Percentiles rank a stretch among this genome's conserved stretches.
Evolutionary conservation across 2,329 filamentous ascomycete species (phyloP).

Genomic region (Myotisia sp.): DNA sequence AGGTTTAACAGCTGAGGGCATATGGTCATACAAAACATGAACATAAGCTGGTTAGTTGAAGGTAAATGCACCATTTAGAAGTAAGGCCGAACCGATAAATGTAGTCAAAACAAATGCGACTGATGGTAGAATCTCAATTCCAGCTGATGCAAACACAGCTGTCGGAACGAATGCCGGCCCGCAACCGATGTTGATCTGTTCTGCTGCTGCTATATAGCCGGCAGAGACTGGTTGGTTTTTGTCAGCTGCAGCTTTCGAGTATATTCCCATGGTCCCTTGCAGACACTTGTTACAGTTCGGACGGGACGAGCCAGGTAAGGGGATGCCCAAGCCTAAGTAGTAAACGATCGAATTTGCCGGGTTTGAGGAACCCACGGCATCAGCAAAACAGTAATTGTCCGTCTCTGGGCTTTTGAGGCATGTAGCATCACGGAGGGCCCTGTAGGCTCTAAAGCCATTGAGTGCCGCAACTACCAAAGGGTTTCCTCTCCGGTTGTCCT

Average conservation of each 20-base stretch:
- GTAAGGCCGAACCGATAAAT: too few relatives aligned
- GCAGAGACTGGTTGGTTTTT: constrained; percentile 49
- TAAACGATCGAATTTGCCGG: constrained; percentile 65
- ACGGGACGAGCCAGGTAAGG: constrained; percentile 50
- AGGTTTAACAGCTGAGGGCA: too few relatives aligned
- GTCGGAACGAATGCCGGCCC: constrained; percentile 38
- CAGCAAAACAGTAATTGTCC: constrained; percentile 62
- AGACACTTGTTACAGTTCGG: constrained; percentile 67
- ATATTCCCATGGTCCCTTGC: constrained; percentile 67
- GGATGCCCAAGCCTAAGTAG: constrained; percentile 64
- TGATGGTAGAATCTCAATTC: too few relatives aligned
- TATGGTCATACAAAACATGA: too few relatives aligned
- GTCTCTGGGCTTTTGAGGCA: constrained; percentile 58
- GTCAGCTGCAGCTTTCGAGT: constrained; percentile 53
- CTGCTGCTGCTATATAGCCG: constrained; percentile 58
- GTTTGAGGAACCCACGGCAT: constrained; percentile 64
- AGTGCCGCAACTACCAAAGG: constrained; percentile 60
- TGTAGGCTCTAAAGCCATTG: constrained; percentile 61
- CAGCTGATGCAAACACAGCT: not conserved
- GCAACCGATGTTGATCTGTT: constrained; percentile 54
- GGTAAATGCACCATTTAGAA: too few relatives aligned
- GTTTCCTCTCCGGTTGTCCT: constrained; percentile 55
- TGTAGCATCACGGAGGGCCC: constrained; percentile 61
- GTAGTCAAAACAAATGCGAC: too few relatives aligned
- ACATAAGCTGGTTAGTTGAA: too few relatives aligned